Conservation (phyloP, 768 basidiomycete species). For the Amanita pallidorosea region DNA sequence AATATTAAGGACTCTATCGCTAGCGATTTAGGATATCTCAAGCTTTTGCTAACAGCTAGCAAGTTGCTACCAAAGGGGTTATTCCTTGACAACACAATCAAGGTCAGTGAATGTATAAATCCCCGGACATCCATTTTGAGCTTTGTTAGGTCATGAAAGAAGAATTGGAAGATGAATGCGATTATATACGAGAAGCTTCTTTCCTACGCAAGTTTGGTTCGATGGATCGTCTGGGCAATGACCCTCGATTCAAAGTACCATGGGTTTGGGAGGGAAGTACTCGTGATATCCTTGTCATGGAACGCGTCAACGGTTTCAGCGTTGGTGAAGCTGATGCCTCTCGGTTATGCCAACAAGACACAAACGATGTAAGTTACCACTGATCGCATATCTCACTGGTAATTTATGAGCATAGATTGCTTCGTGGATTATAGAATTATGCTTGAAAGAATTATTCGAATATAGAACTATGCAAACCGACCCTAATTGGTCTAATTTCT, state of each 20-base stretch:
- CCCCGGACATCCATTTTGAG: background rate
- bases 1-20: slow-evolving; percentile 80
- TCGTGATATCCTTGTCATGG: slow-evolving; percentile 80
- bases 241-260: slow-evolving; percentile 71
- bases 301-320: slow-evolving; percentile 69
- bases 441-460: slow-evolving; percentile 81
- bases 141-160: slow-evolving; percentile 67
- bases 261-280: slow-evolving; percentile 82
- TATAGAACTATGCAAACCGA: slow-evolving; percentile 97
- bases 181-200: slow-evolving; percentile 77
- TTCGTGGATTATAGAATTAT: slow-evolving; percentile 68
- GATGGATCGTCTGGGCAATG: slow-evolving; percentile 36
- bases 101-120: slow-evolving; percentile 25
- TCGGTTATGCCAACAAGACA: slow-evolving; percentile 48
- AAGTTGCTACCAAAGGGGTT: slow-evolving; percentile 78
- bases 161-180: slow-evolving; percentile 88
- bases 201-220: slow-evolving; percentile 55
- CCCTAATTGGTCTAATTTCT: slow-evolving; percentile 97
- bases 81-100: slow-evolving; percentile 81
- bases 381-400: background rate
- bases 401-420: slow-evolving; percentile 54
- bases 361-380: slow-evolving; percentile 54
- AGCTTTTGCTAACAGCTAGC: slow-evolving; percentile 71
- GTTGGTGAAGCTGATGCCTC: slow-evolving; percentile 56
- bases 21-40: slow-evolving; percentile 81